These are phyloP conservation scores for Leptographium wingfieldii DNA, from an alignment of 2,329 filamentous ascomycete species.

Conservation along the genomic window DNA sequence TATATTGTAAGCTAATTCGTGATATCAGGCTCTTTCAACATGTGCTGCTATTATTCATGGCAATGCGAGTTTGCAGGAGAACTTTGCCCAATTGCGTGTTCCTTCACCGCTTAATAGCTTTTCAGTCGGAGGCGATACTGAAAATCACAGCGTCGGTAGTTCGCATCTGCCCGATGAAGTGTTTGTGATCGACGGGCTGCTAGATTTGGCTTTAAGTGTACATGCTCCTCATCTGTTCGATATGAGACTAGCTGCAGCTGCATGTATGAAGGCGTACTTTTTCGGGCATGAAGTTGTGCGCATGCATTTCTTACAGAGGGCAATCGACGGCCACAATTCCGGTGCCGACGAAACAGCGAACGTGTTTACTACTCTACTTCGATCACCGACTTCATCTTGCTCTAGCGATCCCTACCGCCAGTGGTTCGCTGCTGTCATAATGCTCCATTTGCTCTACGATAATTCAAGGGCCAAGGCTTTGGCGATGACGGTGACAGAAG, in stretches of 20 bases:
- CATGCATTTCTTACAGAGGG: slow-evolving; percentile 72
- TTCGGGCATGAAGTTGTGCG: slow-evolving; percentile 68
- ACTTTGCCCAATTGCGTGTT: slow-evolving; percentile 78
- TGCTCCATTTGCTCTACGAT: slow-evolving; percentile 76
- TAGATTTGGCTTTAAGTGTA: slow-evolving; percentile 67
- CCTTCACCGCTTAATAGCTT: slow-evolving; percentile 38
- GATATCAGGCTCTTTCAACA: slow-evolving; percentile 56
- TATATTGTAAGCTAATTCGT: neutral
- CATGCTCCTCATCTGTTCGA: slow-evolving; percentile 59
- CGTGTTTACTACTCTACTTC: slow-evolving; percentile 70
- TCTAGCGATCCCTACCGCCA: slow-evolving; percentile 69
- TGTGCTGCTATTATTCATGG: slow-evolving; percentile 81
- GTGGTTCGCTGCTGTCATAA: slow-evolving; percentile 80
- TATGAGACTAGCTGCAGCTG: slow-evolving; percentile 70
- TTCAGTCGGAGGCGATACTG: slow-evolving; percentile 11
- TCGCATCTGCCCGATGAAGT: slow-evolving; percentile 38
- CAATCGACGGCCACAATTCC: slow-evolving; percentile 73
- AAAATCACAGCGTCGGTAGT: slow-evolving; percentile 26
- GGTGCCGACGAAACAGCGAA: slow-evolving; percentile 77
- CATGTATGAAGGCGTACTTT: slow-evolving; percentile 90
- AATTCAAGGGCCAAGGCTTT: slow-evolving; percentile 66
- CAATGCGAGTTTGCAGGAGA: slow-evolving; percentile 70
- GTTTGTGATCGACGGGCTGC: slow-evolving; percentile 86
- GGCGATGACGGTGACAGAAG: slow-evolving; percentile 74
- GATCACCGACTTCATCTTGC: slow-evolving; percentile 47